Base-by-base conservation (phyloP, 352 stramenopile species). In the Aphanomyces euteiches region DNA sequence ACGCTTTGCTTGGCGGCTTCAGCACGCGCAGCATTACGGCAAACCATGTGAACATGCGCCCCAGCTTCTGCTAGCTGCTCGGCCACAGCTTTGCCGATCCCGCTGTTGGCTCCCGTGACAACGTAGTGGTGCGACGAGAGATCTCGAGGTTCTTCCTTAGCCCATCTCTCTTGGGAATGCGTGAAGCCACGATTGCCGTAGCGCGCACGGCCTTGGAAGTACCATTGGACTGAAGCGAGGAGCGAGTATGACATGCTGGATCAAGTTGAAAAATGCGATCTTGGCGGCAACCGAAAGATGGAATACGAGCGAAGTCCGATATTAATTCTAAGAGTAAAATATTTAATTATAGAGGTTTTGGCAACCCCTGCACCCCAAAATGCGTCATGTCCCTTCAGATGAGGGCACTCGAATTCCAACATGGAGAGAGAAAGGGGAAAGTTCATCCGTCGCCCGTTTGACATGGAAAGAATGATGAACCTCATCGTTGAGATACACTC, bases 31-130 rank as follows among this genome's bases (percentile, higher is more conserved):
- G 73, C 73, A 47, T 78, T 74, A 43, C 78, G 79, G 65, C 78
- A 86, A 4, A 86, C 73, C 77, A 86, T 81, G 67, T 86, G 76
- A 59, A 86, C 78, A 2, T 66, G 75, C 5, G 73, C 78, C 47
- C 60, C 73, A 48, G 76, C 76, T 60, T 77, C 78, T 8, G 73
- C 74, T 8, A 84, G 75, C 64, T 78, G 71, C 54, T 78, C 72
- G 53, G 78, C 76, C 41, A 81, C 76, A 4, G 79, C 75, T 15
- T 73, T 80, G 36, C 79, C 77, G 5, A 84, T 64, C 0, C 78
- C 79, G 47, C 75, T 72, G 72, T 86, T 86, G 43, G 79, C 79
- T 15, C 79, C 79, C 4, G 79, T 86, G 56, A 86, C 78, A 5
- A 84, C 72, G 67, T 75, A 82, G 74, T 84, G 77, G 63, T 79